These are phyloP conservation scores for Irpex rosettiformis DNA, from an alignment of 1,284 basidiomycete genomes.

Conservation along the genomic window DNA sequence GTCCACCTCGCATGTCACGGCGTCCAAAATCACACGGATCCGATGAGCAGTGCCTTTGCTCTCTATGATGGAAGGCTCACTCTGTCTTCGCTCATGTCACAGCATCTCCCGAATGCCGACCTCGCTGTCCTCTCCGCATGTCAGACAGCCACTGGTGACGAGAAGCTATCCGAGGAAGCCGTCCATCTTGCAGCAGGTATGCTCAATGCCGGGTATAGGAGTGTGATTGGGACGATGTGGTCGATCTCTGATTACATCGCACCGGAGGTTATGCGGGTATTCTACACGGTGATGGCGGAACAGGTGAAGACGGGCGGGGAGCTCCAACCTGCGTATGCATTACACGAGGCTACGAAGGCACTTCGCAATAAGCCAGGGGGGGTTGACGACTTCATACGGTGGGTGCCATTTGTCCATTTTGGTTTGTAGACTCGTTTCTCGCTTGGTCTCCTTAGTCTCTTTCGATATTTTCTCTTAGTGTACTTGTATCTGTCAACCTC, in stretches of 20 bases:
- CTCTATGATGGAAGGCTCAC: constrained; percentile 15
- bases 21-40: constrained; percentile 11
- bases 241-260: background rate
- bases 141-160: background rate
- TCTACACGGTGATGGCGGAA: background rate
- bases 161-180: background rate
- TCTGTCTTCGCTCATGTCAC: constrained; percentile 13
- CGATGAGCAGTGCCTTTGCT: constrained; percentile 15
- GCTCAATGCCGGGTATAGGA: background rate
- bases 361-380: background rate
- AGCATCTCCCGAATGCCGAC: background rate
- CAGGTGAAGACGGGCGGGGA: background rate
- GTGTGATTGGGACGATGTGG: background rate
- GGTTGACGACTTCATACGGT: background rate
- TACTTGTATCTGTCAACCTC: too few species aligned
- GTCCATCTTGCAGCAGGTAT: background rate
- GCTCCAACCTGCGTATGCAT: background rate
- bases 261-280: background rate
- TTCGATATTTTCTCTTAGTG: too few species aligned
- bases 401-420: background rate
- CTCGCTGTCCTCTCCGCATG: background rate
- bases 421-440: too few species aligned
- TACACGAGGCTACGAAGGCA: background rate
- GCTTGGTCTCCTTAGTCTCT: too few species aligned
- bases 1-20: constrained; percentile 22